phyloP scores from a whole-genome alignment of 2,329 filamentous ascomycete genomes.

The Aspergillus nomiae region DNA sequence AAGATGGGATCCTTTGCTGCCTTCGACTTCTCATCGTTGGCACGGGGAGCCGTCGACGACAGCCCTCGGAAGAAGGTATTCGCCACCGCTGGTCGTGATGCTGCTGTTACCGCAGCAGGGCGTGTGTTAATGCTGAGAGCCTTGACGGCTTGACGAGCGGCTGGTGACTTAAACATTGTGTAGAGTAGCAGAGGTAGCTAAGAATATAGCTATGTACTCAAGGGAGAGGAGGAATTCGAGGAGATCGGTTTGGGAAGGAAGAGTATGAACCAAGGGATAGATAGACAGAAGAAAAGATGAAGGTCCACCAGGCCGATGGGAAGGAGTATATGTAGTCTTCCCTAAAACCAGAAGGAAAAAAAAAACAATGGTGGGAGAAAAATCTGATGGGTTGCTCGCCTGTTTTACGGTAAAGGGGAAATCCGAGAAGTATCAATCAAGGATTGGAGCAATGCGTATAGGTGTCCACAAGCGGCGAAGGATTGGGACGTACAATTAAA shows the following conservation, averaged over 20 bases:
- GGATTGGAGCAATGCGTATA: constrained; percentile 3
- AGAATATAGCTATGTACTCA: neutral
- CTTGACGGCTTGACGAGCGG: constrained; percentile 30
- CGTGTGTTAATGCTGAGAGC: constrained; percentile 23
- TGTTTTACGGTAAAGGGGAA: constrained; percentile 13
- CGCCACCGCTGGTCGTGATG: constrained; percentile 14
- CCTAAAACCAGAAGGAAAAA: neutral
- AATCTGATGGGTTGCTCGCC: neutral
- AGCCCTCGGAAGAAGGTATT: constrained; percentile 28
- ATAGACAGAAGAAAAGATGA: neutral
- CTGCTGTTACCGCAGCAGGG: constrained; percentile 20
- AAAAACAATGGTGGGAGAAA: neutral
- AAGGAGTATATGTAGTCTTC: constrained; percentile 5
- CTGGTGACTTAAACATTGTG: constrained; percentile 32
- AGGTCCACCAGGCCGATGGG: neutral
- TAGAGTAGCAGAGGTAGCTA: neutral
- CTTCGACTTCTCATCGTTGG: constrained; percentile 27
- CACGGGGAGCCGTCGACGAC: constrained; percentile 31
- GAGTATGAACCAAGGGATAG: neutral
- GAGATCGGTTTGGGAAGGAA: neutral
- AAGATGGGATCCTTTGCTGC: constrained; percentile 28
- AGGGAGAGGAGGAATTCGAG: neutral
- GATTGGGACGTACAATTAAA: constrained; percentile 7
- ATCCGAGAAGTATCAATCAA: neutral
- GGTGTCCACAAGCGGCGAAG: constrained; percentile 1